Conservation (phyloP, 192 early-diverging fungal species). For the Dissophora globulifera region DNA sequence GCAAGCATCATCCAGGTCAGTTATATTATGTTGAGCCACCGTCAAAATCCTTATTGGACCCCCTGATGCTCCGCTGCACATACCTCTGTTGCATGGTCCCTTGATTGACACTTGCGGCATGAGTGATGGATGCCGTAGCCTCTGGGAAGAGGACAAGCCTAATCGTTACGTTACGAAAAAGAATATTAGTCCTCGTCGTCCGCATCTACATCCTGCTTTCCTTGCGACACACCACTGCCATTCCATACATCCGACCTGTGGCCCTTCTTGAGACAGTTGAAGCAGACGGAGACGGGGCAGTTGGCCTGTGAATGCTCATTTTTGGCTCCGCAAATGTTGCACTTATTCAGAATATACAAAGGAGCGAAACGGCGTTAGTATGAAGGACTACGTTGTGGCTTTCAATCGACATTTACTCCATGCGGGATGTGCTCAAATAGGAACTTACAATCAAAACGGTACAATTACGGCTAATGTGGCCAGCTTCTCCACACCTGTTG, state of each 20-base stretch:
- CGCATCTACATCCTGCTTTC: no score
- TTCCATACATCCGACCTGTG: conserved; percentile 23
- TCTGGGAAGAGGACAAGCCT: conserved; percentile 15
- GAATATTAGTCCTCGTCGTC: no score
- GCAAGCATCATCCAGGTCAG: no score
- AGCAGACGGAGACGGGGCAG: conserved; percentile 23
- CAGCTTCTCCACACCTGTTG: conserved; percentile 13
- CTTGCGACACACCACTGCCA: no score
- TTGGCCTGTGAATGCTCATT: conserved; percentile 3
- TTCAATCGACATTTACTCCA: no score
- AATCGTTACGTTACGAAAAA: no score
- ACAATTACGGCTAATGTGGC: conserved; percentile 24
- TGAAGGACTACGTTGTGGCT: neutral
- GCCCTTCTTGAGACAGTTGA: conserved; percentile 33
- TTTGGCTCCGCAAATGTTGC: conserved; percentile 28
- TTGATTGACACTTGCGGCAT: conserved; percentile 15
- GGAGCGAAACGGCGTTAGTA: neutral
- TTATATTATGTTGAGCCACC: no score
- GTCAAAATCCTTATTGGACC: no score
- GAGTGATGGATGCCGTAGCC: neutral
- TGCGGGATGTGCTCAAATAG: no score
- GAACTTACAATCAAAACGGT: conserved; percentile 1
- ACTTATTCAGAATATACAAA: conserved; percentile 1
- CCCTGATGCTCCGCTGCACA: no score
- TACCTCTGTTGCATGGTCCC: conserved; percentile 29